Conservation (phyloP, 2,329 filamentous ascomycete species). For the Zelopaecilomyces penicillatus region DNA sequence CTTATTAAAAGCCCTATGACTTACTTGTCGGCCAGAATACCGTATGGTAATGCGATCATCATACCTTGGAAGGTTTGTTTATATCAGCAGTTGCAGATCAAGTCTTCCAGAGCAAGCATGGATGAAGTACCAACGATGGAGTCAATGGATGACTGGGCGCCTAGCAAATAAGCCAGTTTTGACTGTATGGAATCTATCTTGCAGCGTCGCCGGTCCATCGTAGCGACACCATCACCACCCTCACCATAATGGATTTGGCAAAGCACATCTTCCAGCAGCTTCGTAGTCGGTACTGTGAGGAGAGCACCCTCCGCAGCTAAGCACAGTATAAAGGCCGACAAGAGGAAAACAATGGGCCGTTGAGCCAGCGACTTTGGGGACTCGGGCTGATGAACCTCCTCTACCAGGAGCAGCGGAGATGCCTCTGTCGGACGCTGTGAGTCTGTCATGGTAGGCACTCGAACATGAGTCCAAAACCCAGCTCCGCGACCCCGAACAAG, state of each 20-base stretch:
- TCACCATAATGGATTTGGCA: neutral
- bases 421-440: no score
- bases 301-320: no score
- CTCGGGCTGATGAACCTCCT: no score
- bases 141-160: neutral
- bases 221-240: neutral
- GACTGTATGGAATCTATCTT: neutral
- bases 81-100: neutral
- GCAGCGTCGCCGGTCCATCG: neutral
- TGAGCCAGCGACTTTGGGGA: no score
- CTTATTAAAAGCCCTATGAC: neutral
- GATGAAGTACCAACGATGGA: neutral
- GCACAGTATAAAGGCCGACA: no score
- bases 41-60: conserved; percentile 1
- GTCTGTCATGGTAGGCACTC: no score
- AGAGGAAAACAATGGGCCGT: no score
- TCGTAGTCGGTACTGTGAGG: neutral
- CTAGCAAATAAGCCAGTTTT: neutral
- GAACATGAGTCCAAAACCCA: no score
- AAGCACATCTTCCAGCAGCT: neutral
- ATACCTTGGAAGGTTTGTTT: neutral
- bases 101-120: neutral
- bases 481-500: no score
- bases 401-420: no score
- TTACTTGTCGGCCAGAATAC: conserved; percentile 1